Evolutionary conservation across 495 filamentous ascomycete genomes (phyloP).

Genomic region (Penicillium turbatum): DNA sequence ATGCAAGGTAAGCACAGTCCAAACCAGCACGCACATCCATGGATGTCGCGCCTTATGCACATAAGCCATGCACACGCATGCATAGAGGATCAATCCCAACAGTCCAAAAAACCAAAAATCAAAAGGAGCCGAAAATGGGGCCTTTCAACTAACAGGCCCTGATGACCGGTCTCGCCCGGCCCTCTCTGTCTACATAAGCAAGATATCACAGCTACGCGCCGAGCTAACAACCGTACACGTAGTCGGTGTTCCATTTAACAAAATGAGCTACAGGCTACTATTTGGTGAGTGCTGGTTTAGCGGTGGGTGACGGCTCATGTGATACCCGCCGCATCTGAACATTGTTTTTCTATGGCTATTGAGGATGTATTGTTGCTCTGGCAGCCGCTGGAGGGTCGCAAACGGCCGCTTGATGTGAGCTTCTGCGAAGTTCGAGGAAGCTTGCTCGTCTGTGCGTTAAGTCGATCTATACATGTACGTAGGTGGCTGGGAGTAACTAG

Average conservation of each 20-base stretch:
- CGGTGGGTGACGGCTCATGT: conserved; percentile 43
- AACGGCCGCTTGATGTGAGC: conserved; percentile 16
- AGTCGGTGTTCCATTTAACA: conserved; percentile 37
- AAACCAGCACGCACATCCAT: not conserved
- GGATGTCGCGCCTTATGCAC: not conserved
- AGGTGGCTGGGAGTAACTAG: conserved; percentile 24
- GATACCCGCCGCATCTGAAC: conserved; percentile 41
- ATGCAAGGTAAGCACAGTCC: conserved; percentile 11
- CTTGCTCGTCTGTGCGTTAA: conserved; percentile 31
- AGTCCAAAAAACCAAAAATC: too few relatives aligned
- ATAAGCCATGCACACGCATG: not conserved
- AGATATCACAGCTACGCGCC: too few relatives aligned
- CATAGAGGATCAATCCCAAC: too few relatives aligned
- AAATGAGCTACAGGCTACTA: conserved; percentile 43
- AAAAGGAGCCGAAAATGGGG: too few relatives aligned
- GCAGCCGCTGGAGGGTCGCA: conserved; percentile 27
- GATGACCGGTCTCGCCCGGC: too few relatives aligned
- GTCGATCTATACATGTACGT: conserved; percentile 18
- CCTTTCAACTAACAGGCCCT: too few relatives aligned
- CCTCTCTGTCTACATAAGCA: too few relatives aligned
- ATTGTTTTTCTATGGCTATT: conserved; percentile 45
- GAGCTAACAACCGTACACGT: too few relatives aligned
- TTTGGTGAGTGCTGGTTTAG: conserved; percentile 41
- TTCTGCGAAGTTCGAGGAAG: conserved; percentile 20
- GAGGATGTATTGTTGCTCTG: conserved; percentile 42